Evolutionary conservation across 768 basidiomycete species (phyloP), one percentile per base, ranked within the genome.

Genomic region (Kwoniella sp.): DNA sequence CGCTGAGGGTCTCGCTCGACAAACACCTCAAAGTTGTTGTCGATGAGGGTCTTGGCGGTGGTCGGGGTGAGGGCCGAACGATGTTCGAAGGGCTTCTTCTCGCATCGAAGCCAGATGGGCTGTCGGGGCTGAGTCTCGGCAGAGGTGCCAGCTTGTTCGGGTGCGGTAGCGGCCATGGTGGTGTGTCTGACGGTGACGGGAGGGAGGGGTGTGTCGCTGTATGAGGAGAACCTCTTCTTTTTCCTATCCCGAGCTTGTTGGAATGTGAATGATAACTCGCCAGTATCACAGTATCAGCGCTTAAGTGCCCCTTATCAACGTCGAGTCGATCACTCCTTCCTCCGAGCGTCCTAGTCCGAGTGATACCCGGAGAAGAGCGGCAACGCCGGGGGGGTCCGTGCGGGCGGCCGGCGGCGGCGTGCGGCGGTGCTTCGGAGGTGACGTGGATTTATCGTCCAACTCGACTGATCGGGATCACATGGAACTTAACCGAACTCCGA

Each of bases 1-100:
- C 95, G 80, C 76, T 96, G 88, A 45, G 85, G 80, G 73, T 98
- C 93, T 59, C 88, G 83, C 77, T 99, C 95, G 51, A 98, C 92
- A 54, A 78, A 80, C 69, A 99, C 85, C 43, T 86, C 80, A 77
- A 96, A 98, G 32, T 91, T 90, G 38, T 84, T 84, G 63, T 88
- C 85, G 71, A 96, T 83, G 55, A 98, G 82, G 60, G 79, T 81
- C 76, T 87, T 89, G 62, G 92, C 84, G 0, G 88, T 92, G 20
- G 87, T 85, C 2, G 95, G 95, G 10, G 91, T 93, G 59, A 98
- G 79, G 7, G 92, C 92, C 25, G 91, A 84, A 40, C 95, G 88
- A 50, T 83, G 83, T 76, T 99, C 95, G 59, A 92, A 91, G 58
- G 84, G 81, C 75, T 98, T 99, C 73, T 85, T 95, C 79, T 99